Evolutionary conservation across 768 basidiomycete species (phyloP).

Genomic region (Suillus placidus): DNA sequence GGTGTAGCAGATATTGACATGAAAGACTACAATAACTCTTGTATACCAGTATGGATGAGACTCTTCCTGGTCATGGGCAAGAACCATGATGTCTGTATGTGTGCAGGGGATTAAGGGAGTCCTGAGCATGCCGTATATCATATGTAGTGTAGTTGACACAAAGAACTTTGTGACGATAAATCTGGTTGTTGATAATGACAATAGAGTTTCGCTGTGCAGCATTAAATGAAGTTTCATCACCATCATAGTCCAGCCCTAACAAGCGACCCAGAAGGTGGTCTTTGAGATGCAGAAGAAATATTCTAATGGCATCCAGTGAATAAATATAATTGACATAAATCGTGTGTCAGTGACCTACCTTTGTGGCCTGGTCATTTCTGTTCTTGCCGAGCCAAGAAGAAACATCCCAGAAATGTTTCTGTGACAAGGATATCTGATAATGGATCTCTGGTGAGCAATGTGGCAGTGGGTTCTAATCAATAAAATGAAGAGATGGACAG

Average conservation of each 20-base stretch:
- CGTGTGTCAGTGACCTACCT: slow-evolving; percentile 12
- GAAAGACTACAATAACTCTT: too few species aligned
- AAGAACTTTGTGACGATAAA: slow-evolving; percentile 28
- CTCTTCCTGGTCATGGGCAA: too few species aligned
- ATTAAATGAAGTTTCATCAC: slow-evolving; percentile 28
- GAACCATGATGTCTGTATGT: too few species aligned
- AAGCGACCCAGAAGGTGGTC: slow-evolving; percentile 22
- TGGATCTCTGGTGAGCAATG: slow-evolving; percentile 10
- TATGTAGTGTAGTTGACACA: slow-evolving; percentile 16
- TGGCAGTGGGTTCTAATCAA: slow-evolving; percentile 14
- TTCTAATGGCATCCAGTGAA: slow-evolving; percentile 18
- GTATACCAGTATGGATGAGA: too few species aligned
- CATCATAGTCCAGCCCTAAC: slow-evolving; percentile 20
- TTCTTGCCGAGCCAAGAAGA: slow-evolving; percentile 11
- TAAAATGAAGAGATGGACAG: slow-evolving; percentile 11
- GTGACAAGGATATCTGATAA: slow-evolving; percentile 24
- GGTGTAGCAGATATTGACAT: too few species aligned
- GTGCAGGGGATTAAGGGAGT: too few species aligned
- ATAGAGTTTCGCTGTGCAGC: slow-evolving; percentile 24
- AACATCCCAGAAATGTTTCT: slow-evolving; percentile 10
- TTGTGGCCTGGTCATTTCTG: slow-evolving; percentile 10
- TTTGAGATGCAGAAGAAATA: slow-evolving; percentile 21
- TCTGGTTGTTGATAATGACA: slow-evolving; percentile 21
- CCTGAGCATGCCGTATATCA: too few species aligned
- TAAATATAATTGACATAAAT: not conserved